Percentiles rank a stretch among this genome's conserved stretches.
phyloP scores from a whole-genome alignment of 441 rosid species.

The Arabidopsis lyrata region DNA sequence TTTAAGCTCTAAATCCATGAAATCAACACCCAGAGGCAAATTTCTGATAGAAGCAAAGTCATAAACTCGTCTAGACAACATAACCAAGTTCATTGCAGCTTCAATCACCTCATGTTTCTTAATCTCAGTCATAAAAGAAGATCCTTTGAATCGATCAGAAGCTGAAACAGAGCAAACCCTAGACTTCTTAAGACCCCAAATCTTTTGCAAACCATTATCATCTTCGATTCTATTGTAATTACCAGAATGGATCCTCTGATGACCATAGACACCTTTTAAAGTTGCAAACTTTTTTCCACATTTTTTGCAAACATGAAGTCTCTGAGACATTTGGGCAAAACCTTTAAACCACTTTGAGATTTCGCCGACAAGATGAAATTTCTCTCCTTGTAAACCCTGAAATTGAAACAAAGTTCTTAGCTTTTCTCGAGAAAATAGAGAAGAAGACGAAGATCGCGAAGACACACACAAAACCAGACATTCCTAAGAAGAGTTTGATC shows the following conservation, averaged over 20 bases:
- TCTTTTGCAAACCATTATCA: background rate
- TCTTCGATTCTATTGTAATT: background rate
- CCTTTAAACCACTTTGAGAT: background rate
- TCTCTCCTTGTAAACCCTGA: background rate
- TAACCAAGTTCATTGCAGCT: slow-evolving; percentile 62
- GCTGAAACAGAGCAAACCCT: slow-evolving; percentile 21
- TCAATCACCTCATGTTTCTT: slow-evolving; percentile 54
- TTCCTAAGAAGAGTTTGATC: background rate
- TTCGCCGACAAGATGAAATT: background rate
- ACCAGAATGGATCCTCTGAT: slow-evolving; percentile 8
- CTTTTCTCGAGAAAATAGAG: background rate
- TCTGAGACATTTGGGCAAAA: slow-evolving; percentile 8
- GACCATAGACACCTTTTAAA: slow-evolving; percentile 1
- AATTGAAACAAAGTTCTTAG: background rate
- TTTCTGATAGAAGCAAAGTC: slow-evolving; percentile 29
- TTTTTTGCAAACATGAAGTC: background rate
- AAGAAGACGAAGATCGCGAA: background rate
- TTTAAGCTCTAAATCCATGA: slow-evolving; percentile 9
- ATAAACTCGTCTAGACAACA: slow-evolving; percentile 56
- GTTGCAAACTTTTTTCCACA: background rate
- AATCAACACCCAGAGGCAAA: slow-evolving; percentile 21
- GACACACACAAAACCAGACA: background rate
- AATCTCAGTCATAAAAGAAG: slow-evolving; percentile 45
- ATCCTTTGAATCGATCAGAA: background rate
- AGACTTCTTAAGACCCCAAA: background rate